These are phyloP conservation scores for Claviceps sp. DNA, from an alignment of 2,329 filamentous ascomycete species.

Conservation along the genomic window DNA sequence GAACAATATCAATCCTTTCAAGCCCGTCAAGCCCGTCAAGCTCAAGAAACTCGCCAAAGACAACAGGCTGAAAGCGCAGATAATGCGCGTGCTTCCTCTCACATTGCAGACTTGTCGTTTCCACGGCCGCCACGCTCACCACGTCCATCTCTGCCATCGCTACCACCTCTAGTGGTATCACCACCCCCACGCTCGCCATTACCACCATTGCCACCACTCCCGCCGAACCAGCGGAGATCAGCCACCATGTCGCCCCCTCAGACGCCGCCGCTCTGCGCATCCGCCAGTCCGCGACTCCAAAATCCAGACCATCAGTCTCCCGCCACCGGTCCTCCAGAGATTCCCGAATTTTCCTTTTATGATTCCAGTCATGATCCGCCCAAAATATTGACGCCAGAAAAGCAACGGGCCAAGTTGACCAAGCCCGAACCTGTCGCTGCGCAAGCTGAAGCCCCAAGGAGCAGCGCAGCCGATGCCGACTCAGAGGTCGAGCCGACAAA, in stretches of 20 bases:
- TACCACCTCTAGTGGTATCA: too few relatives aligned
- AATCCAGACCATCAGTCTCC: not conserved
- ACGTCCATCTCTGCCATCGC: not conserved
- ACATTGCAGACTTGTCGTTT: slow-evolving; percentile 15
- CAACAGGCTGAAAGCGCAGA: not conserved
- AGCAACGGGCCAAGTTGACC: slow-evolving; percentile 11
- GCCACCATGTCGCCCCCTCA: slow-evolving; percentile 6
- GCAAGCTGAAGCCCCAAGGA: not conserved
- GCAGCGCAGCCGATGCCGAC: slow-evolving; percentile 1
- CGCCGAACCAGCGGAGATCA: slow-evolving; percentile 14
- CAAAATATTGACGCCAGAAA: slow-evolving; percentile 17
- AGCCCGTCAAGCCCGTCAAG: slow-evolving; percentile 14
- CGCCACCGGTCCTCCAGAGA: slow-evolving; percentile 7
- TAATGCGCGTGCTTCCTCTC: slow-evolving; percentile 25
- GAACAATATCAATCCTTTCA: slow-evolving; percentile 15
- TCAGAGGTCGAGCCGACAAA: slow-evolving; percentile 9
- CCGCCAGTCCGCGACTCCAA: not conserved
- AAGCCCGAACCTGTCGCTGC: slow-evolving; percentile 11
- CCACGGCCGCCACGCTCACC: slow-evolving; percentile 7
- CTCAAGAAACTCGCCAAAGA: not conserved
- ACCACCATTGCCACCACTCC: not conserved
- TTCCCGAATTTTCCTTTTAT: slow-evolving; percentile 11
- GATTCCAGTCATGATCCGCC: slow-evolving; percentile 11
- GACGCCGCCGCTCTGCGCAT: slow-evolving; percentile 11
- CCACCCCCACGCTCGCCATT: not conserved